These are phyloP conservation scores for Stylosanthes scabra DNA, from an alignment of 331 rosid species.

Conservation along the genomic window DNA sequence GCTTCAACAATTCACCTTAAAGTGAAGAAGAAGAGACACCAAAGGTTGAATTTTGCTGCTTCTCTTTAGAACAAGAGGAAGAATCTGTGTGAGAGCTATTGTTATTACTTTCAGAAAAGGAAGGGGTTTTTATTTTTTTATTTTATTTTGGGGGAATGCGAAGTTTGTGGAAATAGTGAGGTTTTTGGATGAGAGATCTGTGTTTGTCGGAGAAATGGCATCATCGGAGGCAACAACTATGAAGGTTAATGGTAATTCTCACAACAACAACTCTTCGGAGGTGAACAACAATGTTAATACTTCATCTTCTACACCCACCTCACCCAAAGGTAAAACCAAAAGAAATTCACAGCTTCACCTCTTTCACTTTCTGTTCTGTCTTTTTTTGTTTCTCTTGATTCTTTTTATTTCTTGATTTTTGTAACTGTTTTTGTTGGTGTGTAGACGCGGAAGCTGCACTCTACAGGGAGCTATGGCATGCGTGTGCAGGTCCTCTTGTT, in stretches of 20 bases:
- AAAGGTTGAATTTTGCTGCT: too few species aligned
- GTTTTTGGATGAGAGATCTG: constrained; percentile 71
- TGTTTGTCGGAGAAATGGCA: constrained; percentile 51
- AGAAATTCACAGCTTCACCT: not conserved
- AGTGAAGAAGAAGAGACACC: too few species aligned
- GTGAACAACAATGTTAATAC: constrained; percentile 42
- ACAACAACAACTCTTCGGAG: constrained; percentile 40
- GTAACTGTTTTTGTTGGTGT: not conserved
- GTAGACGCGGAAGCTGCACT: constrained; percentile 85
- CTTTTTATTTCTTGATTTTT: constrained; percentile 26
- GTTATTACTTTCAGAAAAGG: not conserved
- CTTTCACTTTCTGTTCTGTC: not conserved
- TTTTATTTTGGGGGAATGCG: not conserved
- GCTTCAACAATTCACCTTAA: not conserved
- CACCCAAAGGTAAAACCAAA: constrained; percentile 45
- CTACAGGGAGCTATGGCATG: constrained; percentile 94
- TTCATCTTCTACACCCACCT: constrained; percentile 35
- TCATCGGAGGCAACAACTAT: constrained; percentile 64
- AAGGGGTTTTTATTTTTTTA: not conserved
- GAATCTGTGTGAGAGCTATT: not conserved
- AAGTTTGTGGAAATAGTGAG: not conserved
- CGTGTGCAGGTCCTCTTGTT: constrained; percentile 99
- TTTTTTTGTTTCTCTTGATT: not conserved
- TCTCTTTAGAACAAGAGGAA: not conserved
- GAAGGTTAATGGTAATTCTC: constrained; percentile 61